Evolutionary conservation across 208 protist species (phyloP).

Genomic region (Vickermania spadyakhi): DNA sequence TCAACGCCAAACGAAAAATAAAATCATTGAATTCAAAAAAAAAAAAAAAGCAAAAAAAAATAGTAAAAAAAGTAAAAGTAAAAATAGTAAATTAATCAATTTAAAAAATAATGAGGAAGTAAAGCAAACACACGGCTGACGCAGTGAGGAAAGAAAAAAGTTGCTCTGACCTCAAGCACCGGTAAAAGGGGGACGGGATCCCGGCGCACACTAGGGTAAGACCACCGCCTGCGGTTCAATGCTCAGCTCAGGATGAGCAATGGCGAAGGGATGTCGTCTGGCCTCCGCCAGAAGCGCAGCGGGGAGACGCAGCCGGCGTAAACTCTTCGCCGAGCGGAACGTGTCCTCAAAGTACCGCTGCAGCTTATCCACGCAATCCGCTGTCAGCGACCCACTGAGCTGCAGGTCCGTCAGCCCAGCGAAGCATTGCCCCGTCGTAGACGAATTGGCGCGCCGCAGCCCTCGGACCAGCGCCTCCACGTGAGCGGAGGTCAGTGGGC

Average conservation of each 20-base stretch:
- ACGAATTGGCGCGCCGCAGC: slow-evolving; percentile 7
- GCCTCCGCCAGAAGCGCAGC: slow-evolving; percentile 13
- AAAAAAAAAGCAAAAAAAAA: too few species aligned
- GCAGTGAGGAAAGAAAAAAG: too few species aligned
- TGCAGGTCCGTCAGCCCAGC: slow-evolving; percentile 36
- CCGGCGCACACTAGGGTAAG: not conserved
- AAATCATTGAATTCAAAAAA: too few species aligned
- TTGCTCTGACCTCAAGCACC: too few species aligned
- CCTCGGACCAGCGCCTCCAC: slow-evolving; percentile 34
- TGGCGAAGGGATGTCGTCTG: slow-evolving; percentile 22
- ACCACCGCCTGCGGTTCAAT: not conserved
- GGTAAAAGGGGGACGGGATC: not conserved
- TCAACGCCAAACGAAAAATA: too few species aligned
- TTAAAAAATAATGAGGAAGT: slow-evolving; percentile 6
- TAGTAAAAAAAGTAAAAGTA: slow-evolving; percentile 2
- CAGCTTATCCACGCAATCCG: slow-evolving; percentile 26
- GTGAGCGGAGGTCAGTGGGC: slow-evolving; percentile 39
- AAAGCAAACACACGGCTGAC: too few species aligned
- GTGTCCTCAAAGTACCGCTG: slow-evolving; percentile 51
- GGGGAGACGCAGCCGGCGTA: slow-evolving; percentile 23
- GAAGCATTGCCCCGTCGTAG: not conserved
- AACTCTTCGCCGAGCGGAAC: not conserved
- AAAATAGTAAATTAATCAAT: not conserved
- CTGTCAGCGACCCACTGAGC: slow-evolving; percentile 50
- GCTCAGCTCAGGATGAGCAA: not conserved